phyloP scores from a whole-genome alignment of 225 moss, liverwort and hornwort genomes.

The Lunularia cruciata region DNA sequence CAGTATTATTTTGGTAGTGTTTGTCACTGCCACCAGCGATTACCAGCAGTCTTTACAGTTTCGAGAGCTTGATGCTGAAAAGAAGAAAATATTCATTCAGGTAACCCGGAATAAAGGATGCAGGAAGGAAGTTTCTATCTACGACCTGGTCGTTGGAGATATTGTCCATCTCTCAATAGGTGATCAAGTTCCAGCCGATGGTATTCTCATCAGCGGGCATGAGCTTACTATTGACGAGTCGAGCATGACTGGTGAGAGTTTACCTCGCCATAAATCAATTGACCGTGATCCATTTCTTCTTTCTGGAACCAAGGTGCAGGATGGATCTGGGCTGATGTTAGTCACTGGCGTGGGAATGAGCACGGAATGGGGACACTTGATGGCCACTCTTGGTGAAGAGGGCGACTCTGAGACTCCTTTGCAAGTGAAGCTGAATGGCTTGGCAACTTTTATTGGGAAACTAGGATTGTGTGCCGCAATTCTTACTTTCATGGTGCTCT shows the following conservation, averaged over 20 bases:
- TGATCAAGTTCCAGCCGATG: conserved; percentile 88
- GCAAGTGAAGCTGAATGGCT: conserved; percentile 80
- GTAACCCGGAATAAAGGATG: conserved; percentile 53
- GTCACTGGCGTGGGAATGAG: conserved; percentile 84
- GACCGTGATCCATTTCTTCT: conserved; percentile 63
- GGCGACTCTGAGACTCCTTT: conserved; percentile 77
- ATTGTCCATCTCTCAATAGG: conserved; percentile 74
- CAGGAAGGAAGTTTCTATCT: conserved; percentile 62
- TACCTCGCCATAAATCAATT: conserved; percentile 41
- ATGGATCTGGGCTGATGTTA: conserved; percentile 67
- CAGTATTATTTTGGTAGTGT: conserved; percentile 76
- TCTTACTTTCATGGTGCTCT: conserved; percentile 72
- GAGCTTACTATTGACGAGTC: conserved; percentile 79
- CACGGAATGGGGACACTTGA: conserved; percentile 94
- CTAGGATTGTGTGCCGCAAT: conserved; percentile 71
- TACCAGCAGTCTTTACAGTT: conserved; percentile 96
- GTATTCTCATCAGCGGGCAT: conserved; percentile 67
- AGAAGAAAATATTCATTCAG: conserved; percentile 77
- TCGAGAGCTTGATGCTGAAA: conserved; percentile 71
- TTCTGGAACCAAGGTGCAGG: conserved; percentile 83
- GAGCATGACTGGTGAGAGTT: conserved; percentile 90
- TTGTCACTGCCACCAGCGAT: conserved; percentile 82
- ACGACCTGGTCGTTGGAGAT: conserved; percentile 80
- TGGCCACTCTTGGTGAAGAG: conserved; percentile 73
- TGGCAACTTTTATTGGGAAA: conserved; percentile 87